Conservation (phyloP, 2,329 filamentous ascomycete genomes). For the Aspergillus candidus region DNA sequence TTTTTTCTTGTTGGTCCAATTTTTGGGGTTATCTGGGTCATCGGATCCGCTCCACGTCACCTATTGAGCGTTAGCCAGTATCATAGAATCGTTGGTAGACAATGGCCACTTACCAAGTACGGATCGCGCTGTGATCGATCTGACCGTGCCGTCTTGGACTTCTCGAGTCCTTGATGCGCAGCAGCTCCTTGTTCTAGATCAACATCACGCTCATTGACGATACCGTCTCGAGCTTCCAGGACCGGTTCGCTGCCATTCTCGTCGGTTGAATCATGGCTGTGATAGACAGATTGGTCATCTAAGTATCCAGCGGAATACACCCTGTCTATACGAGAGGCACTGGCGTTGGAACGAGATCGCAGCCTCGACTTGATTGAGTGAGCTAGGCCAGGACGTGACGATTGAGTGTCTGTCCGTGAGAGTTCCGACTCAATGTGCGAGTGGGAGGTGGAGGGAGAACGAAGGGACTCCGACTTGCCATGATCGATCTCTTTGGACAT, state of each 20-base stretch:
- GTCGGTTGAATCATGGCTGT: constrained; percentile 17
- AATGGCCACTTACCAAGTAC: constrained; percentile 18
- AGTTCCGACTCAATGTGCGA: no score
- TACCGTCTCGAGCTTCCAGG: constrained; percentile 19
- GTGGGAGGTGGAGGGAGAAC: no score
- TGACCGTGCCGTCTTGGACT: constrained; percentile 18
- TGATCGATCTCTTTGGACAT: no score
- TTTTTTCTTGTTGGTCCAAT: constrained; percentile 52
- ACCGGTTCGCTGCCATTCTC: constrained; percentile 12
- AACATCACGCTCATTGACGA: constrained; percentile 22
- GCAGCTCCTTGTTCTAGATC: constrained; percentile 19
- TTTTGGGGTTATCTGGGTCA: constrained; percentile 43
- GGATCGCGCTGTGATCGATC: constrained; percentile 16
- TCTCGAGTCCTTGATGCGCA: constrained; percentile 14
- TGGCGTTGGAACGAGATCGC: not conserved
- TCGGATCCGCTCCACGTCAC: constrained; percentile 50
- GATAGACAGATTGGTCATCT: constrained; percentile 30
- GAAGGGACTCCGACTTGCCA: no score
- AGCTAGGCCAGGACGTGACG: no score
- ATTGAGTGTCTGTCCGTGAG: no score
- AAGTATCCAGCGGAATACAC: constrained; percentile 28
- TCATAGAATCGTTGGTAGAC: no score
- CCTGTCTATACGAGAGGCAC: constrained; percentile 15
- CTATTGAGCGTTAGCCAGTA: constrained; percentile 14
- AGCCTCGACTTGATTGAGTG: no score